Evolutionary conservation across 2,329 filamentous ascomycete genomes (phyloP).

Genomic region (Corniculantispora saksenae): DNA sequence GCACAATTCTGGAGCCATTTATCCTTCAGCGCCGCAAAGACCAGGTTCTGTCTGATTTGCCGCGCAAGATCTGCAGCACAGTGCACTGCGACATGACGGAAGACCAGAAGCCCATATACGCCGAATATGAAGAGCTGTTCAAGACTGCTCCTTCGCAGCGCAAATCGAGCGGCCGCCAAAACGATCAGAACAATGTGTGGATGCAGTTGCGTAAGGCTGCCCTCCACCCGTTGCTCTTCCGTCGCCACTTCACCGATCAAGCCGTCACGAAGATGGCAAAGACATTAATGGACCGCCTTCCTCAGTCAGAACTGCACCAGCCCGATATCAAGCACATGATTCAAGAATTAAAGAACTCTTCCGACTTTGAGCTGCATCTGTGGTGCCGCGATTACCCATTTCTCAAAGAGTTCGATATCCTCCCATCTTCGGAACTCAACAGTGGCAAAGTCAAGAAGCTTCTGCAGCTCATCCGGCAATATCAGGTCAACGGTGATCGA

Average conservation of each 20-base stretch:
- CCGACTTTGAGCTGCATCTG: constrained; percentile 66
- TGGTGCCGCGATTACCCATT: constrained; percentile 64
- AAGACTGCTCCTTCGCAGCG: constrained; percentile 58
- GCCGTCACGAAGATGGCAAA: constrained; percentile 76
- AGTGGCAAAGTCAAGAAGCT: constrained; percentile 86
- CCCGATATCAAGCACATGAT: constrained; percentile 54
- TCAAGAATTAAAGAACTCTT: constrained; percentile 58
- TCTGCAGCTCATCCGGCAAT: constrained; percentile 70
- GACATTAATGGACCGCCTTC: constrained; percentile 71
- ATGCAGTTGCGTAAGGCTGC: constrained; percentile 92
- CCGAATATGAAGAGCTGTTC: constrained; percentile 63
- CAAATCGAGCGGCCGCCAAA: constrained; percentile 50
- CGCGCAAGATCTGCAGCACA: constrained; percentile 74
- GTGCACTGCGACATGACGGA: constrained; percentile 79
- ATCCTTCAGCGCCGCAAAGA: constrained; percentile 92
- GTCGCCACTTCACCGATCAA: constrained; percentile 75
- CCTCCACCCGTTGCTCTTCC: constrained; percentile 86
- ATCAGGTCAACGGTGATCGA: constrained; percentile 79
- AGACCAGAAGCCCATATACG: constrained; percentile 73
- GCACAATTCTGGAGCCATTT: constrained; percentile 92
- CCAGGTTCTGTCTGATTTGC: constrained; percentile 83
- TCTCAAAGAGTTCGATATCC: constrained; percentile 55
- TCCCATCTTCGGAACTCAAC: constrained; percentile 55
- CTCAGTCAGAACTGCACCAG: constrained; percentile 54
- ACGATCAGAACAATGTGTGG: constrained; percentile 70